Conservation (phyloP, 2,329 filamentous ascomycete genomes). For the Cadophora sp. region DNA sequence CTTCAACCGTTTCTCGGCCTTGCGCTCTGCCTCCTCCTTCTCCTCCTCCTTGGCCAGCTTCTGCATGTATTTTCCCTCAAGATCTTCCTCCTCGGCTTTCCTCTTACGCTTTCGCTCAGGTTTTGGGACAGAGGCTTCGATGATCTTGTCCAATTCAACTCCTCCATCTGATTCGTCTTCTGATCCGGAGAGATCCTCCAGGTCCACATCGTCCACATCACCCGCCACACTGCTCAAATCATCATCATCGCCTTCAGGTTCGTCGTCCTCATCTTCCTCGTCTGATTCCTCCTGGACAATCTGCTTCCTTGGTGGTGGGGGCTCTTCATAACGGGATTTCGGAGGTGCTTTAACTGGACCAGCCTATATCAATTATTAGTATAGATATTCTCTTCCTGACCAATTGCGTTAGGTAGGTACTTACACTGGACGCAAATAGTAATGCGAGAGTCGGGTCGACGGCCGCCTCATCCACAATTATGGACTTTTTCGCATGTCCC, state of each 20-base stretch:
- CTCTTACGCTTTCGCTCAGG: conserved; percentile 67
- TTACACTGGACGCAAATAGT: conserved; percentile 76
- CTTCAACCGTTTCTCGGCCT: conserved; percentile 53
- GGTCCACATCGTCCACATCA: conserved; percentile 46
- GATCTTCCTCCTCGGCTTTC: conserved; percentile 67
- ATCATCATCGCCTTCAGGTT: conserved; percentile 43
- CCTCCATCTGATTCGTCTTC: conserved; percentile 49
- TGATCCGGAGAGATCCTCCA: conserved; percentile 41
- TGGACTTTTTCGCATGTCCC: conserved; percentile 41
- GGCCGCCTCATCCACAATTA: conserved; percentile 51
- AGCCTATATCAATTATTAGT: conserved; percentile 38
- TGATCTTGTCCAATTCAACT: conserved; percentile 50
- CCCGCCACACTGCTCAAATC: conserved; percentile 47
- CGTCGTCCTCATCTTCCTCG: conserved; percentile 48
- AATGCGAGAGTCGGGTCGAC: conserved; percentile 74
- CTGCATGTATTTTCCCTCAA: conserved; percentile 74
- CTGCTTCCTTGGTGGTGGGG: conserved; percentile 39
- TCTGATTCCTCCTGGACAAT: conserved; percentile 47
- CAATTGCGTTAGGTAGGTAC: conserved; percentile 44
- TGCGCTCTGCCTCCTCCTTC: conserved; percentile 57
- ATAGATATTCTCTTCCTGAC: conserved; percentile 15
- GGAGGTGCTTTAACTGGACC: conserved; percentile 47
- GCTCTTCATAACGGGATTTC: conserved; percentile 44
- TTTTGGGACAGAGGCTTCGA: conserved; percentile 51
- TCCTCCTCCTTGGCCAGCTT: conserved; percentile 67